Conservation (phyloP, 2,329 filamentous ascomycete species). For the Paraconiothyrium sp. region DNA sequence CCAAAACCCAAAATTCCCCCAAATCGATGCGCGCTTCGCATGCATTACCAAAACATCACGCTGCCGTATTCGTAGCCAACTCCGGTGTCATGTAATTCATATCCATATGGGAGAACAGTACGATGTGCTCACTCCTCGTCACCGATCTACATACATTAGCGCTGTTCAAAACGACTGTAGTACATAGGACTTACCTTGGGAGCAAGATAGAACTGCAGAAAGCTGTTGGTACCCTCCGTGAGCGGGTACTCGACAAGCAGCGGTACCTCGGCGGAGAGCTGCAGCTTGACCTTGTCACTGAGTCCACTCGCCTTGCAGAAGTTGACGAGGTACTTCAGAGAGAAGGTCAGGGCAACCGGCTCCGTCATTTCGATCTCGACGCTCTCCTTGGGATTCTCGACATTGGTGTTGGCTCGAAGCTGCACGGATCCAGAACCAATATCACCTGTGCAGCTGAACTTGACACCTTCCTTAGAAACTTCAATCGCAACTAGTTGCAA, state of each 20-base stretch:
- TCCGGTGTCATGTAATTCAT: conserved; percentile 38
- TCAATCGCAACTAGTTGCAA: conserved; percentile 83
- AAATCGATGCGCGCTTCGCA: conserved; percentile 34
- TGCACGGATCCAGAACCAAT: conserved; percentile 96
- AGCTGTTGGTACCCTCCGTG: conserved; percentile 75
- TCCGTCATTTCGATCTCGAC: conserved; percentile 91
- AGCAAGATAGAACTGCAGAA: conserved; percentile 95
- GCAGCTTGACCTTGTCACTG: conserved; percentile 85
- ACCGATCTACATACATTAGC: conserved; percentile 69
- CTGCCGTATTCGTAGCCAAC: conserved; percentile 35
- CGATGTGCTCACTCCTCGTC: conserved; percentile 65
- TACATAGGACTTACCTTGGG: conserved; percentile 77
- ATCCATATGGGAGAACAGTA: conserved; percentile 29
- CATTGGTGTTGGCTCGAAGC: conserved; percentile 84
- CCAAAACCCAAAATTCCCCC: conserved; percentile 28
- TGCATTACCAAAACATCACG: conserved; percentile 41
- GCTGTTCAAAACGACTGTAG: not conserved
- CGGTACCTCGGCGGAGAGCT: conserved; percentile 94
- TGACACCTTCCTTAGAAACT: conserved; percentile 95
- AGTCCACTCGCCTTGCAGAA: conserved; percentile 97
- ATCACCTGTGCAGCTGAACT: conserved; percentile 91
- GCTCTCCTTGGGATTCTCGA: conserved; percentile 87
- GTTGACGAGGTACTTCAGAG: conserved; percentile 98
- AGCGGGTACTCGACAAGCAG: conserved; percentile 92
- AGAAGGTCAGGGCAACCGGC: conserved; percentile 94